Base-by-base conservation (phyloP, 805 yeast species). In the Schizosaccharomyces pombe region DNA sequence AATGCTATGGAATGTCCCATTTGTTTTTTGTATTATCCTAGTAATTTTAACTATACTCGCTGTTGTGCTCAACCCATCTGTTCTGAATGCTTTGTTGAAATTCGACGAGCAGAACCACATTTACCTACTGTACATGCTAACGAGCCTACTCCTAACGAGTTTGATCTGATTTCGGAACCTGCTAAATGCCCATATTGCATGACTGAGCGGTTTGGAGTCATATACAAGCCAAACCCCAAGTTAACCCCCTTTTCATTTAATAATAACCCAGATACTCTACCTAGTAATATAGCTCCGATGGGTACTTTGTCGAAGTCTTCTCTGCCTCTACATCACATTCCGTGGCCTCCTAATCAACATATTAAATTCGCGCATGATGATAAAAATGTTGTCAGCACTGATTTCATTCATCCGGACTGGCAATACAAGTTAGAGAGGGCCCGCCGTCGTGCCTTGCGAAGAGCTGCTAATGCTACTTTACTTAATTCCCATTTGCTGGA, bases 181-280 rank as follows among this genome's bases (percentile, higher is more conserved):
- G 89, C 95, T 2, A 75, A 76, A 59, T 89, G 98, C 64, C 97
- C 97, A 0, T 89, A 82, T 64, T 89, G 98, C 69, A 94, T 94
- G 1, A 79, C 80, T 68, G 72, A 83, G 3, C 78, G 82, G 61
- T 85, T 87, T 65, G 94, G 95, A 5, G 80, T 89, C 9, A 78
- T 82, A 0, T 89, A 84, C 65, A 73, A 74, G n/a, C 80, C 89
- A 1, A 82, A 75, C 53, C 59, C 68, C 59, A 71, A 70, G 30
- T 57, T 68, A 22, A 33, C 37, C 1, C 30, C 28, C 14, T 43
- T 43, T 22, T 43, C 30, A 14, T 43, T 22, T 19, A 26, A 26
- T 8, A 29, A n/a, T n/a, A n/a, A n/a, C n/a, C n/a, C n/a, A n/a
- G n/a, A n/a, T n/a, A n/a, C n/a, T n/a, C n/a, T n/a, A n/a, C n/a